These are phyloP conservation scores for Limnomonas spitsbergensis DNA, from an alignment of 139 green algal species.

Conservation along the genomic window DNA sequence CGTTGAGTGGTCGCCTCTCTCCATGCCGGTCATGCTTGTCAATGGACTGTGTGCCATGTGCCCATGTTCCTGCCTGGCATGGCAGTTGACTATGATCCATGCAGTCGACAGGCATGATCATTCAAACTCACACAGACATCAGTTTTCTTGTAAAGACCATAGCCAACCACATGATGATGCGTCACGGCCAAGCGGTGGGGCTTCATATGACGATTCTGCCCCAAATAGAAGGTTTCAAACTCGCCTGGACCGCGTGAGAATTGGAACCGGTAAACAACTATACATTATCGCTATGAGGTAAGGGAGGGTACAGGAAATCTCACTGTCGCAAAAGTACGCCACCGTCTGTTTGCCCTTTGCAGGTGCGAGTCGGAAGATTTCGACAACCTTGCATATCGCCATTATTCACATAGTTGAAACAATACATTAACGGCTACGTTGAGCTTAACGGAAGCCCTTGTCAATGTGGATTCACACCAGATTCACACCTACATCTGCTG, in stretches of 20 bases:
- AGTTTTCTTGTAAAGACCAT: constrained; percentile 88
- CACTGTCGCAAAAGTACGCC: constrained; percentile 17
- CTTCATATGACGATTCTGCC: constrained; percentile 97
- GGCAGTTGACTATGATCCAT: background rate
- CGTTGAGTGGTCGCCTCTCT: background rate
- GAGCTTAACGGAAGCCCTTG: background rate
- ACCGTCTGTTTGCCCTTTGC: constrained; percentile 4
- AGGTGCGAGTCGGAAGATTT: background rate
- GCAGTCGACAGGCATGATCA: background rate
- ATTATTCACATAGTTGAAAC: background rate
- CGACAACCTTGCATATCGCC: background rate
- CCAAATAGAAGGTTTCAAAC: constrained; percentile 88
- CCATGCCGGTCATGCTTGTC: too few species aligned
- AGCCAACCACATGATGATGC: constrained; percentile 90
- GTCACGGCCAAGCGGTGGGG: constrained; percentile 93
- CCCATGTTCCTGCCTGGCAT: background rate
- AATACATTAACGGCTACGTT: background rate
- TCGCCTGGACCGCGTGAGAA: constrained; percentile 34
- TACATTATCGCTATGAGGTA: background rate
- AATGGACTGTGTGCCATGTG: too few species aligned
- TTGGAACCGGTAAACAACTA: too few species aligned
- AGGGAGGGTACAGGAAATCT: background rate
- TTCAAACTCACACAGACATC: constrained; percentile 77
- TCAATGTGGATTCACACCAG: background rate
- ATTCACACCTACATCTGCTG: too few species aligned